phyloP scores from a whole-genome alignment of 2,329 filamentous ascomycete genomes.

The Niveomyces coronatus region DNA sequence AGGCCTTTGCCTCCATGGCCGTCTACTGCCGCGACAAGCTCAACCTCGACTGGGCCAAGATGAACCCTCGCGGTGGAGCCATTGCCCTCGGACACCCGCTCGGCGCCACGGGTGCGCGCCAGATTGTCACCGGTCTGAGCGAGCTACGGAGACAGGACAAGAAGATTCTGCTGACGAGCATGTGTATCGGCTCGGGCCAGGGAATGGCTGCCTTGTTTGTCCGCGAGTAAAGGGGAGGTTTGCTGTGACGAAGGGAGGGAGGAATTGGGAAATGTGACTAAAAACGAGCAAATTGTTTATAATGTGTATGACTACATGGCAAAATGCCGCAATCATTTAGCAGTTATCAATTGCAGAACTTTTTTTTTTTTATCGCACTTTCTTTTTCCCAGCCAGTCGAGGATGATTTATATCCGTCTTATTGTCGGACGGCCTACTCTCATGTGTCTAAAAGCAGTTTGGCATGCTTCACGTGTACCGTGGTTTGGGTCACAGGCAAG shows the following conservation, averaged over 20 bases:
- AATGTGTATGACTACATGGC: conserved; percentile 10
- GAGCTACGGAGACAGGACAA: conserved; percentile 77
- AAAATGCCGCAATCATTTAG: neutral
- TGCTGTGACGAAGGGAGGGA: too few species aligned
- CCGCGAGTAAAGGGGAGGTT: conserved; percentile 8
- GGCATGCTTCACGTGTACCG: too few species aligned
- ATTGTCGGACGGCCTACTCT: too few species aligned
- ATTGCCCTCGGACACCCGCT: conserved; percentile 77
- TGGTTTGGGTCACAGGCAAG: too few species aligned
- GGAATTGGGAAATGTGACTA: neutral
- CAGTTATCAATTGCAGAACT: too few species aligned
- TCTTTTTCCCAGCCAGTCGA: too few species aligned
- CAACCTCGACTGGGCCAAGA: conserved; percentile 60
- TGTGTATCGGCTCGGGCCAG: conserved; percentile 69
- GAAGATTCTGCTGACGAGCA: conserved; percentile 85
- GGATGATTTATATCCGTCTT: too few species aligned
- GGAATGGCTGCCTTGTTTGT: conserved; percentile 59
- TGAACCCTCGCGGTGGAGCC: conserved; percentile 73
- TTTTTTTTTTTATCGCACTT: too few species aligned
- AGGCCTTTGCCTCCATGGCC: conserved; percentile 96
- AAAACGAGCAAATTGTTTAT: conserved; percentile 1
- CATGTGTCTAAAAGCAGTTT: too few species aligned
- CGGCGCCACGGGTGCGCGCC: conserved; percentile 66
- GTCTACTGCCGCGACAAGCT: conserved; percentile 79
- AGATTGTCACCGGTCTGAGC: conserved; percentile 83